Evolutionary conservation across 2,329 filamentous ascomycete species (phyloP).

Genomic region (Ophiocordyceps camponoti-leonardi): DNA sequence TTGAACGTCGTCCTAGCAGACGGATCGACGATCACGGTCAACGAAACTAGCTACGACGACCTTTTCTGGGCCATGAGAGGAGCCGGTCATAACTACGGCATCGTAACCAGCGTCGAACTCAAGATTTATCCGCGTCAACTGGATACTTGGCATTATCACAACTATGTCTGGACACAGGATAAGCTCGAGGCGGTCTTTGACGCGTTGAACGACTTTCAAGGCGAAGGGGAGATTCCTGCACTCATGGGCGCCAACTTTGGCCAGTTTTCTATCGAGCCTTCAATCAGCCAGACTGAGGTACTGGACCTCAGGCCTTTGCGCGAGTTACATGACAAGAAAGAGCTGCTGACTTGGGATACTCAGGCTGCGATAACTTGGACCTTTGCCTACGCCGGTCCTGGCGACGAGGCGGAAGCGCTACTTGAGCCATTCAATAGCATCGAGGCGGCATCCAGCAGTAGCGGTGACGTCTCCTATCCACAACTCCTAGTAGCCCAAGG

Average conservation of each 20-base stretch:
- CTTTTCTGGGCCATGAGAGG: constrained; percentile 19
- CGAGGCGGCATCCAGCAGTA: constrained; percentile 1
- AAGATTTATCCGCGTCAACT: constrained; percentile 12
- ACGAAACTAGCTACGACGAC: constrained; percentile 10
- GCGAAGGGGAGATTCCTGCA: not conserved
- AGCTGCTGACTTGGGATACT: not conserved
- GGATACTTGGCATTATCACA: constrained; percentile 9
- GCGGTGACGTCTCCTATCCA: constrained; percentile 6
- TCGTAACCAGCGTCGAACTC: constrained; percentile 12
- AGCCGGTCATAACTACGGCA: constrained; percentile 17
- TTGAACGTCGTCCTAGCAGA: constrained; percentile 15
- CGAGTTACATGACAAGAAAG: not conserved
- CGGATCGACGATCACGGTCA: constrained; percentile 7
- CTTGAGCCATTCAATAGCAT: constrained; percentile 9
- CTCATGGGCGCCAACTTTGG: constrained; percentile 6
- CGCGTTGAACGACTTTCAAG: constrained; percentile 6
- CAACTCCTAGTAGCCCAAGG: constrained; percentile 1
- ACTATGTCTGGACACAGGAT: constrained; percentile 6
- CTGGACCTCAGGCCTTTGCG: not conserved
- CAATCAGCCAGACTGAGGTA: constrained; percentile 1
- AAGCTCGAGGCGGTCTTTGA: constrained; percentile 8
- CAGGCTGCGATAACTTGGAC: constrained; percentile 7
- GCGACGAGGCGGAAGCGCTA: constrained; percentile 6
- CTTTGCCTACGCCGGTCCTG: constrained; percentile 8
- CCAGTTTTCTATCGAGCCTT: not conserved